These are phyloP conservation scores for Calonectria hongkongensis DNA, from an alignment of 2,329 filamentous ascomycete species.

Conservation along the genomic window DNA sequence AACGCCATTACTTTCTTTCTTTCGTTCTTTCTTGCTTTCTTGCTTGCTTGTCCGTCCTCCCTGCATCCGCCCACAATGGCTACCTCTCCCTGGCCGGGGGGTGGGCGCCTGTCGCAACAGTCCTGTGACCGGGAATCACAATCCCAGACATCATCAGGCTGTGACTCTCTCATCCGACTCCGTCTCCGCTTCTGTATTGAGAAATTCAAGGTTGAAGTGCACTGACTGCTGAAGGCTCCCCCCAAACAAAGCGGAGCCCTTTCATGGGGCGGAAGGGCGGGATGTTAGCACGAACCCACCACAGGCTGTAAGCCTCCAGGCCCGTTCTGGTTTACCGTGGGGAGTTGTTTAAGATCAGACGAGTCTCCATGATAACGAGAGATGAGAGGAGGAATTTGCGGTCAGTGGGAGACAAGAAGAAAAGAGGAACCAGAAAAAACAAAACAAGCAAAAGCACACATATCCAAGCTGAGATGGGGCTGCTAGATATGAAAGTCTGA, in stretches of 20 bases:
- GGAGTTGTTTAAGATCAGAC: conserved; percentile 21
- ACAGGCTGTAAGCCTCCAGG: conserved; percentile 21
- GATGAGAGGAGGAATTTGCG: conserved; percentile 23
- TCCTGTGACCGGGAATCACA: conserved; percentile 46
- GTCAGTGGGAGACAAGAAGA: conserved; percentile 1
- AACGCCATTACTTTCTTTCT: conserved; percentile 6
- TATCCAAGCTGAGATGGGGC: conserved; percentile 14
- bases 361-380: conserved; percentile 22
- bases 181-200: conserved; percentile 20
- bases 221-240: conserved; percentile 26
- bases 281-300: conserved; percentile 26
- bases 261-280: conserved; percentile 25
- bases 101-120: conserved; percentile 36
- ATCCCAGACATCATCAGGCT: conserved; percentile 34
- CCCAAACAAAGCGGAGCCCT: conserved; percentile 19
- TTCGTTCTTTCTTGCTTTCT: neutral
- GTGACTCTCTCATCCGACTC: conserved; percentile 19
- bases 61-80: conserved; percentile 44
- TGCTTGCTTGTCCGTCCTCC: conserved; percentile 36
- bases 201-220: conserved; percentile 32
- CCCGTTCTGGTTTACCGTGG: conserved; percentile 23
- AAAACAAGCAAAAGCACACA: conserved; percentile 13
- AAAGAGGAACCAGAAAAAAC: conserved; percentile 3
- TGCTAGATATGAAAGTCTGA: conserved; percentile 19
- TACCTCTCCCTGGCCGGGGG: conserved; percentile 27